phyloP scores from a whole-genome alignment of 257 asterid species.

The Plantago ovata region DNA sequence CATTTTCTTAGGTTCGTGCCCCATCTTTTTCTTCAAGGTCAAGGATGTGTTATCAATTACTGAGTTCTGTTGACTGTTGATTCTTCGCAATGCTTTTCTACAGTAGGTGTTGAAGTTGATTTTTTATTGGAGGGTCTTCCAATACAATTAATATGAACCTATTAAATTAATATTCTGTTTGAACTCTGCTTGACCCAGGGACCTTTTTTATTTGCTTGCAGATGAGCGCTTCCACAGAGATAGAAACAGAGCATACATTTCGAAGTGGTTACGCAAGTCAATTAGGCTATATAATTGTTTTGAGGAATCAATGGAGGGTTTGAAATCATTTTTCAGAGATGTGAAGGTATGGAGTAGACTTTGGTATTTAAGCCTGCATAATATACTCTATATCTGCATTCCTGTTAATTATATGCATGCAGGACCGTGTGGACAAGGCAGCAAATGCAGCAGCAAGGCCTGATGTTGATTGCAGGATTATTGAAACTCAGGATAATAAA shows the following conservation, averaged over 20 bases:
- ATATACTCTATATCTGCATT: conserved; percentile 4
- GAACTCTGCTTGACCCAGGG: too few relatives aligned
- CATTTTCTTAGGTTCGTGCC: conserved; percentile 73
- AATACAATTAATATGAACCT: too few relatives aligned
- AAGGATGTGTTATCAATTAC: conserved; percentile 7
- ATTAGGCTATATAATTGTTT: conserved; percentile 58
- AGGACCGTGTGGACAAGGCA: conserved; percentile 47
- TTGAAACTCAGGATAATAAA: conserved; percentile 29
- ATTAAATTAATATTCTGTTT: too few relatives aligned
- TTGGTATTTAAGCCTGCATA: conserved; percentile 16
- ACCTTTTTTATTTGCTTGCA: too few relatives aligned
- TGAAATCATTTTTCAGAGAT: conserved; percentile 70
- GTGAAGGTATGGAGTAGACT: conserved; percentile 48
- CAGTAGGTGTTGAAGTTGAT: too few relatives aligned
- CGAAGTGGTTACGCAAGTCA: conserved; percentile 95
- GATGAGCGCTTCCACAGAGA: conserved; percentile 87
- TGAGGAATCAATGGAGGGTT: conserved; percentile 60
- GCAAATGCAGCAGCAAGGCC: conserved; percentile 33
- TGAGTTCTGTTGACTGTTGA: conserved; percentile 11
- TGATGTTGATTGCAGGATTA: conserved; percentile 32
- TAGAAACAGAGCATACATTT: conserved; percentile 67
- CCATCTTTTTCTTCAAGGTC: conserved; percentile 18
- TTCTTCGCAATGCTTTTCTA: too few relatives aligned
- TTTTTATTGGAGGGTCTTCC: too few relatives aligned
- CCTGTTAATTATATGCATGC: conserved; percentile 24